Conservation (phyloP, 768 basidiomycete genomes). For the Trametes punicea region DNA sequence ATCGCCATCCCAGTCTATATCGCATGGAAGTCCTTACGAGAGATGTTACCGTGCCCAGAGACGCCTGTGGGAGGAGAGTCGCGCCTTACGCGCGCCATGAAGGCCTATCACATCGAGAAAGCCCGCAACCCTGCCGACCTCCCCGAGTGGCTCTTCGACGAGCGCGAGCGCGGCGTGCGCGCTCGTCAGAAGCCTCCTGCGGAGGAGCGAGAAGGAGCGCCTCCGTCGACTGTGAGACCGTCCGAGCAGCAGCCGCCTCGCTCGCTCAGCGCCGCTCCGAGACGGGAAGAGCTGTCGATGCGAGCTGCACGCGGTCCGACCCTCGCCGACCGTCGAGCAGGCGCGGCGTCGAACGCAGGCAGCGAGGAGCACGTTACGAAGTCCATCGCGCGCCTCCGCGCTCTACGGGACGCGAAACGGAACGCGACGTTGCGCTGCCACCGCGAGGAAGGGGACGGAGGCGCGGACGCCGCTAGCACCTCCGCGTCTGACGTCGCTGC, state of each 20-base stretch:
- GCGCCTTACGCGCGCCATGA: constrained; percentile 61
- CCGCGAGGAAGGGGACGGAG: constrained; percentile 7
- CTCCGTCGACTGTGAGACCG: constrained; percentile 27
- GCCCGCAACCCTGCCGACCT: constrained; percentile 55
- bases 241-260: constrained; percentile 2
- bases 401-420: constrained; percentile 26
- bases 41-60: constrained; percentile 29
- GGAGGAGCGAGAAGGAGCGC: constrained; percentile 10
- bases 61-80: constrained; percentile 56
- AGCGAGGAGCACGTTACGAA: constrained; percentile 19
- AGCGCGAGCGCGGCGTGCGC: constrained; percentile 44
- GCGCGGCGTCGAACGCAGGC: constrained; percentile 1
- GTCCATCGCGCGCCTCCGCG: constrained; percentile 23
- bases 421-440: constrained; percentile 24
- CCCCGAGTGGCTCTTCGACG: constrained; percentile 64
- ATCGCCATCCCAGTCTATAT: not conserved
- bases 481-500: not conserved
- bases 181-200: constrained; percentile 14
- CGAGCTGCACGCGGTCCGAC: constrained; percentile 10
- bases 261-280: not conserved
- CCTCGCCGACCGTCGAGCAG: constrained; percentile 12
- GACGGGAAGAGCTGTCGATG: not conserved
- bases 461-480: not conserved
- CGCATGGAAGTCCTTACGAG: not conserved
- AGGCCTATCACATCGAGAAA: constrained; percentile 62